Conservation (phyloP, 768 basidiomycete species). For the Sutorius australiensis region DNA sequence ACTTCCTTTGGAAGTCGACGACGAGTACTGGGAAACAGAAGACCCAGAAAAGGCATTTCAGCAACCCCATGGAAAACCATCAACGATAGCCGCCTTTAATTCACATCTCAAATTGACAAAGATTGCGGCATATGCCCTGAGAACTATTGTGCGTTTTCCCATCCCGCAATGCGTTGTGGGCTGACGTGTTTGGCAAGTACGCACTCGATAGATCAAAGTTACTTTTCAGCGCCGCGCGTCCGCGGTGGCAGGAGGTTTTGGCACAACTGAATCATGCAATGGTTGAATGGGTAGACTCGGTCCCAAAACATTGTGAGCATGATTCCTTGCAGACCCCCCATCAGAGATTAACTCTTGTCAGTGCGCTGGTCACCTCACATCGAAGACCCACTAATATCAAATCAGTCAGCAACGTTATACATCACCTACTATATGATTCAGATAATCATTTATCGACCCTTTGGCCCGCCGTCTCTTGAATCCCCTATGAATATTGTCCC, state of each 20-base stretch:
- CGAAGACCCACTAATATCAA: slow-evolving; percentile 44
- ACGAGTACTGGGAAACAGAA: slow-evolving; percentile 67
- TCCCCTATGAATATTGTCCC: slow-evolving; percentile 21
- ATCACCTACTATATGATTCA: slow-evolving; percentile 57
- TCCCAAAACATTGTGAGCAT: slow-evolving; percentile 63
- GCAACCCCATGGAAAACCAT: slow-evolving; percentile 62
- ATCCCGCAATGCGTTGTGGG: background rate
- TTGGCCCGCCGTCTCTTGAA: slow-evolving; percentile 45
- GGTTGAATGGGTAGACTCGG: slow-evolving; percentile 64
- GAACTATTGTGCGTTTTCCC: slow-evolving; percentile 54
- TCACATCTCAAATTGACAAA: slow-evolving; percentile 62
- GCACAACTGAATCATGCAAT: slow-evolving; percentile 66
- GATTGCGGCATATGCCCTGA: slow-evolving; percentile 64
- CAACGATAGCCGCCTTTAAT: slow-evolving; percentile 58
- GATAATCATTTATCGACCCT: slow-evolving; percentile 69
- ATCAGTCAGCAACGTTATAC: slow-evolving; percentile 56
- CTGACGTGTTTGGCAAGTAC: slow-evolving; percentile 41
- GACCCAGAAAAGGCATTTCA: slow-evolving; percentile 52
- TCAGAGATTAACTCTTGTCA: slow-evolving; percentile 19
- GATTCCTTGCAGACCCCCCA: background rate
- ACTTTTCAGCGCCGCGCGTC: slow-evolving; percentile 47
- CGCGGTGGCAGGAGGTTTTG: slow-evolving; percentile 56
- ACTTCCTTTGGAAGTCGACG: slow-evolving; percentile 77
- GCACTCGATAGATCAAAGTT: slow-evolving; percentile 64
- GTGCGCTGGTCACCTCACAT: slow-evolving; percentile 59